These are phyloP conservation scores for Gastrolobium villosum DNA, from an alignment of 306 rosid species.

Conservation along the genomic window DNA sequence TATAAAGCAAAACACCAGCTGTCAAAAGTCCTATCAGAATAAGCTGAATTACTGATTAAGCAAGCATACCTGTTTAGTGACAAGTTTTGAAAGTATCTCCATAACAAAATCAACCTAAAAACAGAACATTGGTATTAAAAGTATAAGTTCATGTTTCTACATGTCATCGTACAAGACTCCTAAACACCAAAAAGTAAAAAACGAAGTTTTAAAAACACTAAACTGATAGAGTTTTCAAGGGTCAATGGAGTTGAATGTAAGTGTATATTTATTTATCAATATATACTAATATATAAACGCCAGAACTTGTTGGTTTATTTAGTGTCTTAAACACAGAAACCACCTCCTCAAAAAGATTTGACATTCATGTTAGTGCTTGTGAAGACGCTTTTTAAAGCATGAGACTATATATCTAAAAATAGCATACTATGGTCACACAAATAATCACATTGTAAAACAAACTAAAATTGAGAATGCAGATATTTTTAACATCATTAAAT, in stretches of 20 bases:
- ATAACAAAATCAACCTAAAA: slow-evolving; percentile 98
- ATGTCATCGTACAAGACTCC: slow-evolving; percentile 18
- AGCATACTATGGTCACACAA: no score
- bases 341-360: neutral
- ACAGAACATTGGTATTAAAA: slow-evolving; percentile 40
- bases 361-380: neutral
- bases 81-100: slow-evolving; percentile 98
- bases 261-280: no score
- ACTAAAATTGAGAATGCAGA: neutral
- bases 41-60: slow-evolving; percentile 9
- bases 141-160: slow-evolving; percentile 27
- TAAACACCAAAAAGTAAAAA: neutral
- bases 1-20: slow-evolving; percentile 48
- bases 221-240: neutral
- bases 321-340: neutral
- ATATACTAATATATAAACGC: no score
- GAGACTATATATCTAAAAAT: no score
- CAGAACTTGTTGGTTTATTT: neutral
- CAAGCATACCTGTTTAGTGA: slow-evolving; percentile 77
- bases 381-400: no score
- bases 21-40: slow-evolving; percentile 21
- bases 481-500: neutral
- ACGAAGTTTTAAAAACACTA: neutral
- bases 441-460: neutral
- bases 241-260: neutral